phyloP scores from a whole-genome alignment of 208 protist genomes.

The Trypanosomatidae sp. region DNA sequence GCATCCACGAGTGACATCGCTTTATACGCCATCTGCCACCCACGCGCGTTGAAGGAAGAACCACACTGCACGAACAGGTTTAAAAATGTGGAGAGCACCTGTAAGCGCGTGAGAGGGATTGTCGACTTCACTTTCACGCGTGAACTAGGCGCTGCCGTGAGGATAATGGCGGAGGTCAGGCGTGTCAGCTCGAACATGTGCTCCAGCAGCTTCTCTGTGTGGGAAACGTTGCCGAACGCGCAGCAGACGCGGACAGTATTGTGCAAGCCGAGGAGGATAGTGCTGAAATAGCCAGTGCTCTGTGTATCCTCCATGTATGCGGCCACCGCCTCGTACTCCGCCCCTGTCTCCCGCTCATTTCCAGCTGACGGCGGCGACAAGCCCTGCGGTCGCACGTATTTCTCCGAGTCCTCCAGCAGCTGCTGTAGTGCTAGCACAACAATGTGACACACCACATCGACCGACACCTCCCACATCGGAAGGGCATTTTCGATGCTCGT shows the following conservation, averaged over 20 bases:
- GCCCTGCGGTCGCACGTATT: slow-evolving; percentile 28
- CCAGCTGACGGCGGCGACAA: background rate
- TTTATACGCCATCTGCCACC: slow-evolving; percentile 73
- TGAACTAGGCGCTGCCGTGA: slow-evolving; percentile 22
- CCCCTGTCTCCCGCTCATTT: background rate
- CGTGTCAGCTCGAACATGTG: slow-evolving; percentile 61
- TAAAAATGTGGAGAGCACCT: slow-evolving; percentile 59
- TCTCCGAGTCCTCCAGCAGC: slow-evolving; percentile 47
- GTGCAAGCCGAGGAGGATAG: slow-evolving; percentile 50
- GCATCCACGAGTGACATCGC: slow-evolving; percentile 74
- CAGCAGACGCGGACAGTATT: slow-evolving; percentile 81
- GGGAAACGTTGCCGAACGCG: slow-evolving; percentile 62
- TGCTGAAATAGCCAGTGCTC: slow-evolving; percentile 49
- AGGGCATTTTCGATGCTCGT: slow-evolving; percentile 82
- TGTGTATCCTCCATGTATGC: slow-evolving; percentile 44
- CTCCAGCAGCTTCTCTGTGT: slow-evolving; percentile 72
- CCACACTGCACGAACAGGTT: slow-evolving; percentile 72
- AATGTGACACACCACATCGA: slow-evolving; percentile 43
- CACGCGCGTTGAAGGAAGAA: slow-evolving; percentile 51
- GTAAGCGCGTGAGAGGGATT: slow-evolving; percentile 55
- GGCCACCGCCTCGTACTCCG: slow-evolving; percentile 23
- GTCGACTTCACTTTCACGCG: slow-evolving; percentile 40
- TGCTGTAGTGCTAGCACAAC: slow-evolving; percentile 39
- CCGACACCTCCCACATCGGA: slow-evolving; percentile 88
- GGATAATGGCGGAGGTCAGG: slow-evolving; percentile 44